phyloP scores from a whole-genome alignment of 2,329 filamentous ascomycete species.

The Colletotrichum plurivorum region DNA sequence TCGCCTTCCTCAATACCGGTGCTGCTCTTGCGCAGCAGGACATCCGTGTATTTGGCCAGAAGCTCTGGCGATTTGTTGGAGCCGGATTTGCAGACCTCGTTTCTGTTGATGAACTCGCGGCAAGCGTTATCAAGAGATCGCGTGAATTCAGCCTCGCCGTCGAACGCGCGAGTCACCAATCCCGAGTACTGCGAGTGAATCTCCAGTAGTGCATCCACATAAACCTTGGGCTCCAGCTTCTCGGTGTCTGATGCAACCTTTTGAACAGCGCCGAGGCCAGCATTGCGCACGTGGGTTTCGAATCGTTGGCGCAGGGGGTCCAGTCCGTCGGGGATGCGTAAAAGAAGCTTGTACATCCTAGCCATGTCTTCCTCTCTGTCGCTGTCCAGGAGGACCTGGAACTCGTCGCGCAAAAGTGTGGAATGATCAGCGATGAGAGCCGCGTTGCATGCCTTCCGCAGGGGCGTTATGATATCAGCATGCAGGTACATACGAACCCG shows the following conservation, averaged over 20 bases:
- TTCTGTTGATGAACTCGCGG: constrained; percentile 97
- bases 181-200: constrained; percentile 94
- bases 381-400: constrained; percentile 92
- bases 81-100: constrained; percentile 93
- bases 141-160: constrained; percentile 96
- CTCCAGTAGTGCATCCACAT: constrained; percentile 94
- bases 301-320: constrained; percentile 90
- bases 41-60: constrained; percentile 94
- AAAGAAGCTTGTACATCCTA: constrained; percentile 94
- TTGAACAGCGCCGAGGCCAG: constrained; percentile 87
- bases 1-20: constrained; percentile 95
- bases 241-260: constrained; percentile 91
- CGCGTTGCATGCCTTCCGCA: constrained; percentile 91
- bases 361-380: constrained; percentile 96
- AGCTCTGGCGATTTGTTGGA: constrained; percentile 96
- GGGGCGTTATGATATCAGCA: constrained; percentile 84
- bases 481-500: constrained; percentile 94
- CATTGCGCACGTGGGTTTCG: constrained; percentile 92
- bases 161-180: constrained; percentile 92
- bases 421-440: constrained; percentile 93
- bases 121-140: constrained; percentile 96
- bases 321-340: constrained; percentile 89
- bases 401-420: constrained; percentile 89
- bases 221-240: constrained; percentile 94
- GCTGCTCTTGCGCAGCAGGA: constrained; percentile 91